phyloP scores from a whole-genome alignment of 441 rosid species.

The Hypseocharis bilobata region DNA sequence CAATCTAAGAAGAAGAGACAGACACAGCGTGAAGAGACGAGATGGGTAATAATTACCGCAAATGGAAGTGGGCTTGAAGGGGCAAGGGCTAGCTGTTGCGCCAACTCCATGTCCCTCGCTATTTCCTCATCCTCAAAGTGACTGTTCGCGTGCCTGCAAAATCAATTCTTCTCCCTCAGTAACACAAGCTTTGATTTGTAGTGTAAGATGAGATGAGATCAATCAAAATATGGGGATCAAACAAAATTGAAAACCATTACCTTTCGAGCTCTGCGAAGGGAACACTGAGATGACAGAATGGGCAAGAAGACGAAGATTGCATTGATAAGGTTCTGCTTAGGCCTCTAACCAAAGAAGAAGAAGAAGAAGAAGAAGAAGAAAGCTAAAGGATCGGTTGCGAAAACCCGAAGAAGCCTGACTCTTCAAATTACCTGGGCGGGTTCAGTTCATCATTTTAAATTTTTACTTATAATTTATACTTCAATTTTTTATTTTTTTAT shows the following conservation, averaged over 20 bases:
- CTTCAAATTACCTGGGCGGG: no score
- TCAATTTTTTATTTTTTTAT: no score
- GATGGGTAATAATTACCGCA: conserved; percentile 1
- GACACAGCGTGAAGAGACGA: background rate
- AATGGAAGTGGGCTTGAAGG: conserved; percentile 20
- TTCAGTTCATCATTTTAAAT: no score
- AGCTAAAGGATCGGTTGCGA: no score
- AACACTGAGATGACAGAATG: conserved; percentile 40
- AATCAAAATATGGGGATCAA: background rate
- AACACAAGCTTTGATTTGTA: background rate
- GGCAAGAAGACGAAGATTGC: conserved; percentile 34
- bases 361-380: background rate
- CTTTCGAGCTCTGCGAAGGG: conserved; percentile 42
- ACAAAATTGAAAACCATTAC: conserved; percentile 20
- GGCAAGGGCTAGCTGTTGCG: conserved; percentile 32
- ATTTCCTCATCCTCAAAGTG: conserved; percentile 47
- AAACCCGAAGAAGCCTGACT: no score
- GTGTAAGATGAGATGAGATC: no score
- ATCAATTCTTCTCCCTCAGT: background rate
- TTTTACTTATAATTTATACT: no score
- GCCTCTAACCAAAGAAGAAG: no score
- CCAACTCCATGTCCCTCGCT: conserved; percentile 30
- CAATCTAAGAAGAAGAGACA: no score
- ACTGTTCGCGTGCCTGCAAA: conserved; percentile 53
- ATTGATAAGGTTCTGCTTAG: conserved; percentile 2